Percentiles rank a stretch among this genome's conserved stretches.
Evolutionary conservation across 352 stramenopile genomes (phyloP).

Genomic region (Phytophthora pseudosyringae): DNA sequence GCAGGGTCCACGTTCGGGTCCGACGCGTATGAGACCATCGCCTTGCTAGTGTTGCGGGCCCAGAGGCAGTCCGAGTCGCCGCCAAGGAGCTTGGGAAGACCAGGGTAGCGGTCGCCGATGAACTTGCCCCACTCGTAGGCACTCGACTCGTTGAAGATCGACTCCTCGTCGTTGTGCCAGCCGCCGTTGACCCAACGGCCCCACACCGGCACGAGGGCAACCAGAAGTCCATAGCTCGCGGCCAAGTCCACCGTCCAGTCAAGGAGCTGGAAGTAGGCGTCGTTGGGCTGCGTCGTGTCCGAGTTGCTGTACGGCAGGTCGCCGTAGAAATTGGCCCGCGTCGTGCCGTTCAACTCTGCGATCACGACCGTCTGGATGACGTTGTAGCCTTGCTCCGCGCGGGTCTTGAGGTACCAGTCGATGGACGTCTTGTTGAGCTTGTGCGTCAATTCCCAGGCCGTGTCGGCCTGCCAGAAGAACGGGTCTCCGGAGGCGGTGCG

Average conservation of each 20-base stretch:
- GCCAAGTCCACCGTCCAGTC: slow-evolving; percentile 33
- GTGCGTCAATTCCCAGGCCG: slow-evolving; percentile 32
- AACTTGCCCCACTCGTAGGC: slow-evolving; percentile 28
- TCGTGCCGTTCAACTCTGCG: slow-evolving; percentile 34
- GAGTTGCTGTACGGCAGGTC: slow-evolving; percentile 37
- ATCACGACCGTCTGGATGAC: slow-evolving; percentile 36
- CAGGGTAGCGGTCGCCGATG: slow-evolving; percentile 28
- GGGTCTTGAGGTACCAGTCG: slow-evolving; percentile 35
- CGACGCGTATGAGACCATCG: slow-evolving; percentile 8
- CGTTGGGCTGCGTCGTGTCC: slow-evolving; percentile 32
- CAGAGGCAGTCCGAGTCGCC: slow-evolving; percentile 31
- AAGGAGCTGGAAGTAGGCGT: slow-evolving; percentile 34
- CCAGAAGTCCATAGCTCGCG: slow-evolving; percentile 27
- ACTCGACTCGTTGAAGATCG: slow-evolving; percentile 33
- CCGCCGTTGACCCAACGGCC: slow-evolving; percentile 33
- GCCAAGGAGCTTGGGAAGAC: slow-evolving; percentile 29
- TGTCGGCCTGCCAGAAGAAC: slow-evolving; percentile 11
- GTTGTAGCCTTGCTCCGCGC: slow-evolving; percentile 34
- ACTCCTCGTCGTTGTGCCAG: slow-evolving; percentile 10
- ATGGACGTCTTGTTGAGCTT: slow-evolving; percentile 40
- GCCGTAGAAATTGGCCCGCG: slow-evolving; percentile 33
- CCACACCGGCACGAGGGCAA: slow-evolving; percentile 31
- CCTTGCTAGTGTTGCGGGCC: slow-evolving; percentile 25
- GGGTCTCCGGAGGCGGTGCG: background rate
- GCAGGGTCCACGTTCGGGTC: slow-evolving; percentile 16